phyloP scores from a whole-genome alignment of 805 yeast species.

The Candida hispaniensis region DNA sequence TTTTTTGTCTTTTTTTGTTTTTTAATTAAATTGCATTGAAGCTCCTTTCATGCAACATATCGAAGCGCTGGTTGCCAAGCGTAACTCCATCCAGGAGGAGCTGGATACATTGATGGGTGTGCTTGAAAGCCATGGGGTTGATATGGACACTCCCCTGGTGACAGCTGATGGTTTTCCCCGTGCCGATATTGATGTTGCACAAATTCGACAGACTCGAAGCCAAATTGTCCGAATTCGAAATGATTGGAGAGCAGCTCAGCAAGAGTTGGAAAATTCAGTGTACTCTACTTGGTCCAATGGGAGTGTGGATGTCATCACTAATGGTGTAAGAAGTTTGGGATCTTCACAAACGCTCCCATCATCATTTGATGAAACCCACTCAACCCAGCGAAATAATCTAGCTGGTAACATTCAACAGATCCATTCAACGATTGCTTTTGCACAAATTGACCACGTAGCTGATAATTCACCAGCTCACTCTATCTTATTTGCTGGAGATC shows the following conservation, averaged over 20 bases:
- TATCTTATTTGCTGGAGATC: slow-evolving; percentile 44
- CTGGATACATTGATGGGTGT: slow-evolving; percentile 34
- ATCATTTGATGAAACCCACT: no score
- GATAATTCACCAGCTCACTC: slow-evolving; percentile 44
- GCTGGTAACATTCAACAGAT: not conserved
- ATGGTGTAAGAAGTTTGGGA: slow-evolving; percentile 15
- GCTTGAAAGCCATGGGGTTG: slow-evolving; percentile 38
- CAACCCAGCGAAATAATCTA: slow-evolving; percentile 10
- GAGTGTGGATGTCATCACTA: no score
- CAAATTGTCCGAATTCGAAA: slow-evolving; percentile 58
- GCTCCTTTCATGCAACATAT: slow-evolving; percentile 16
- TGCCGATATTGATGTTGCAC: slow-evolving; percentile 67
- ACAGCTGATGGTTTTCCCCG: slow-evolving; percentile 79
- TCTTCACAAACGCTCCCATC: not conserved
- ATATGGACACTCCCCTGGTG: slow-evolving; percentile 55
- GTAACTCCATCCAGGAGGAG: slow-evolving; percentile 34
- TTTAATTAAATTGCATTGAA: no score
- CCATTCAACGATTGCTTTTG: slow-evolving; percentile 22
- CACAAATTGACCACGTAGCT: slow-evolving; percentile 38
- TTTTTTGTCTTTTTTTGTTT: no score
- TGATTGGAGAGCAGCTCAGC: slow-evolving; percentile 47
- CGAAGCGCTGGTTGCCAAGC: slow-evolving; percentile 17
- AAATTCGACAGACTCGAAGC: slow-evolving; percentile 49
- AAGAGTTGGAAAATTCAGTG: slow-evolving; percentile 39
- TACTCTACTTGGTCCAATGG: slow-evolving; percentile 28